A percentile compares a stretch with the other conserved stretches of the same genome.
These are phyloP conservation scores for Colletotrichum phormii DNA, from an alignment of 2,329 filamentous ascomycete species.

Conservation along the genomic window DNA sequence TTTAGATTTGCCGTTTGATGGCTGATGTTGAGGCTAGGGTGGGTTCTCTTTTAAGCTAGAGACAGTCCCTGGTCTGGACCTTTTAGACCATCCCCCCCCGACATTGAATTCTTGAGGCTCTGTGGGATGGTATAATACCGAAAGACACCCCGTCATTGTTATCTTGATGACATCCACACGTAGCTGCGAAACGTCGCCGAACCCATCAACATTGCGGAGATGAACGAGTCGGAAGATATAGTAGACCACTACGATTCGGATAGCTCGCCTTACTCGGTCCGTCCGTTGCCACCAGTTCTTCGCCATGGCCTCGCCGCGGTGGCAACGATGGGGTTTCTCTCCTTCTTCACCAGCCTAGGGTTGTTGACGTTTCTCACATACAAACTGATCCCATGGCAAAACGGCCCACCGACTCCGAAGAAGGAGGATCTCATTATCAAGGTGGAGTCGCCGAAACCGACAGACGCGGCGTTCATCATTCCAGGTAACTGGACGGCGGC, in stretches of 20 bases:
- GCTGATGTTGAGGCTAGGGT: background rate
- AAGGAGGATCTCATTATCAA: constrained; percentile 6
- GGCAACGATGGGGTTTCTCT: constrained; percentile 49
- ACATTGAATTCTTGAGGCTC: background rate
- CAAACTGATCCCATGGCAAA: constrained; percentile 50
- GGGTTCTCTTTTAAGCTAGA: background rate
- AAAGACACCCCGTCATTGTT: background rate
- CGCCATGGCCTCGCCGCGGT: constrained; percentile 51
- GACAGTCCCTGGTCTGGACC: background rate
- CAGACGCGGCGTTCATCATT: constrained; percentile 40
- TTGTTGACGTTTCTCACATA: constrained; percentile 49
- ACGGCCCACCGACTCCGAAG: constrained; percentile 37
- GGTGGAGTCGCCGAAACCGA: constrained; percentile 36
- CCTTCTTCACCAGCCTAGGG: constrained; percentile 48
- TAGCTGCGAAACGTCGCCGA: constrained; percentile 22
- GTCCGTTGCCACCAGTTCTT: constrained; percentile 49
- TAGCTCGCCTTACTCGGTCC: constrained; percentile 44
- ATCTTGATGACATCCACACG: constrained; percentile 10
- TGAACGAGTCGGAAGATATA: constrained; percentile 28
- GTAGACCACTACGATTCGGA: constrained; percentile 42
- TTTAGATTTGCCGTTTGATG: background rate
- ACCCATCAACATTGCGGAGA: constrained; percentile 33
- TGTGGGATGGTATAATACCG: constrained; percentile 6
- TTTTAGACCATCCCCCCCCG: background rate
- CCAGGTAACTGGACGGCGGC: constrained; percentile 41